phyloP scores from a whole-genome alignment of 495 filamentous ascomycete species.

The Mytilinidion resinicola region DNA sequence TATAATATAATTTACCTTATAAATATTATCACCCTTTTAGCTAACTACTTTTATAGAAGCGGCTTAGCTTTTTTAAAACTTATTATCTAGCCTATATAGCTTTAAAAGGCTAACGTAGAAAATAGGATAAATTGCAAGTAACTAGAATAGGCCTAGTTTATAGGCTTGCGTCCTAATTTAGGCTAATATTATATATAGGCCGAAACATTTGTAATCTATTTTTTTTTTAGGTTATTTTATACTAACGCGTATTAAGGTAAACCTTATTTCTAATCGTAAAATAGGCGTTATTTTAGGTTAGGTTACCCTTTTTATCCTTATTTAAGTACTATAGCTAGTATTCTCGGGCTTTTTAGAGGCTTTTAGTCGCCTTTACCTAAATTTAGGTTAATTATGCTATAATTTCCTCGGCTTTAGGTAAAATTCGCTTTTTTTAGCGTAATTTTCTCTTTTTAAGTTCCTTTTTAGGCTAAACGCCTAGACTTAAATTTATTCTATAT shows the following conservation, averaged over 20 bases:
- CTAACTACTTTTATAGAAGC: neutral
- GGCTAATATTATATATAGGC: neutral
- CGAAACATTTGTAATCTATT: neutral
- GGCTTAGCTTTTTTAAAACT: neutral
- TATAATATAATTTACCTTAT: neutral
- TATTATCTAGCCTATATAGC: neutral
- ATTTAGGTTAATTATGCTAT: neutral
- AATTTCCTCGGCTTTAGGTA: neutral
- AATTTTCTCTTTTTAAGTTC: neutral
- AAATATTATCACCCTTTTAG: neutral
- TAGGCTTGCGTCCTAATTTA: slow-evolving; percentile 1
- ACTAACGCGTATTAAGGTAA: neutral
- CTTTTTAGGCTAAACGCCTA: too few species aligned
- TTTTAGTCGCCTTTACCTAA: neutral
- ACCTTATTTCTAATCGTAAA: neutral
- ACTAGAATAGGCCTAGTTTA: neutral
- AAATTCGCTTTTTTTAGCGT: neutral
- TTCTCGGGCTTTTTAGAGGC: too few species aligned
- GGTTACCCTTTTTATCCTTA: too few species aligned
- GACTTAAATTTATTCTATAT: too few species aligned
- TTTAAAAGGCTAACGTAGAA: neutral
- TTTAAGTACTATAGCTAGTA: neutral
- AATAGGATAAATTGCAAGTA: neutral
- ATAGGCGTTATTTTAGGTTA: neutral
- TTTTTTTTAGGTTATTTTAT: slow-evolving; percentile 11